Evolutionary conservation across 768 basidiomycete species (phyloP), one percentile per base, ranked within the genome.

Genomic region (Podaxis rugospora): DNA sequence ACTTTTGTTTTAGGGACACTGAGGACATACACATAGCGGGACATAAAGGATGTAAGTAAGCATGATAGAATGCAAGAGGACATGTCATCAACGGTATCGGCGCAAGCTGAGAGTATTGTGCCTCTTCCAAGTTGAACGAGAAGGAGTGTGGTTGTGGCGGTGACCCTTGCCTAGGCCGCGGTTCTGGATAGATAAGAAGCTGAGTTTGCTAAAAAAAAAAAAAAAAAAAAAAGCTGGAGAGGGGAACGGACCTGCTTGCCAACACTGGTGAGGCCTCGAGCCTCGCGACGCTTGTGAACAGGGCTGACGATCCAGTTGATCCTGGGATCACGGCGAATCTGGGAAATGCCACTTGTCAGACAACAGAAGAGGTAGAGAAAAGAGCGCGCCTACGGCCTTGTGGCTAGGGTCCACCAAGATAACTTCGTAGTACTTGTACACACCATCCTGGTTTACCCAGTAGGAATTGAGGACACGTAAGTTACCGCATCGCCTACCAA

Each of bases 281-380:
- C 86, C 76, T 99, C 97, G 71, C 97, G 89, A 72, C 90, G 93
- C 80, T 98, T 99, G 89, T 99, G 97, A 52, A 98, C 96, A 32
- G 97, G 91, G 75, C 95, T 95, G 72, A 84, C 80, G 78, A 99
- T 99, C 97, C 96, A 99, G 88, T 92, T 98, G 82, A 99, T 98
- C 71, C 93, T 87, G 66, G 97, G 81, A 75, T 99, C 95, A 65
- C 95, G 92, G 66, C 94, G 93, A 77, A 98, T 89, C 88, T 92
- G 66, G 36, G 25, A 56, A 25, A 14, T 14, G 13, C 5, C 28
- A 28, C 11, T 10, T 23, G 60, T 37, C 28, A 59, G 1, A 49
- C 37, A 53, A 13, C 35, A 28, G 18, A 25, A 58, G 37, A n/a
- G 58, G 39, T 23, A 42, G 35, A 47, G 18, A 4, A n/a, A 61